phyloP scores from a whole-genome alignment of 129 eudicot genomes.

The Dittrichia graveolens region DNA sequence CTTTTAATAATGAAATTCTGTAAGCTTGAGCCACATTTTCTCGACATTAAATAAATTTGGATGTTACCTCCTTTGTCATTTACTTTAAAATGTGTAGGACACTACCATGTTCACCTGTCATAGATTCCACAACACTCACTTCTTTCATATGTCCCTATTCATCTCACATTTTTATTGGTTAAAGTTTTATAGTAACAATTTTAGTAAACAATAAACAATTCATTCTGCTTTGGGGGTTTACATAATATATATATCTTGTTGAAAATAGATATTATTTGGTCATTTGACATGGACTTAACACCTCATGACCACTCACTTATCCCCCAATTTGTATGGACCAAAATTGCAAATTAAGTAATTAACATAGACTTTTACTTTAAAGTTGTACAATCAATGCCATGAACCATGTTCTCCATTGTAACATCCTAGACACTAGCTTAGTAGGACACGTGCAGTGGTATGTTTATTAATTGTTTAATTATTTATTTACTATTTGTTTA shows the following conservation, averaged over 20 bases:
- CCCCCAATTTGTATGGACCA: conserved; percentile 4
- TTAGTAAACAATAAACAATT: neutral
- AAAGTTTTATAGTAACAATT: no score
- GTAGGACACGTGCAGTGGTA: no score
- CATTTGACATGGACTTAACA: conserved; percentile 13
- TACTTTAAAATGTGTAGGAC: neutral
- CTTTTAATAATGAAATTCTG: no score
- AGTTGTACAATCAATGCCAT: neutral
- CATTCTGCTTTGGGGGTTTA: neutral
- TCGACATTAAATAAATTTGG: neutral
- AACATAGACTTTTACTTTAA: neutral
- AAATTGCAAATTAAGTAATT: conserved; percentile 6
- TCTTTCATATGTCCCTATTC: neutral
- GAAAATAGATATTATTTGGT: neutral
- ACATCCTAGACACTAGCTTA: neutral
- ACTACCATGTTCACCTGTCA: neutral
- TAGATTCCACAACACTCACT: neutral
- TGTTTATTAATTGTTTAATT: no score
- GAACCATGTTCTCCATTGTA: conserved; percentile 14
- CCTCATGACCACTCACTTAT: conserved; percentile 22
- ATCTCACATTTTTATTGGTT: neutral
- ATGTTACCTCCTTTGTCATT: neutral
- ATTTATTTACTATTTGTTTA: no score
- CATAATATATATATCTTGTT: neutral
- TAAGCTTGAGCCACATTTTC: neutral